Percentiles rank a stretch among this genome's conserved stretches.
phyloP scores from a whole-genome alignment of 2,329 filamentous ascomycete genomes.

The Aspergillus terreus region DNA sequence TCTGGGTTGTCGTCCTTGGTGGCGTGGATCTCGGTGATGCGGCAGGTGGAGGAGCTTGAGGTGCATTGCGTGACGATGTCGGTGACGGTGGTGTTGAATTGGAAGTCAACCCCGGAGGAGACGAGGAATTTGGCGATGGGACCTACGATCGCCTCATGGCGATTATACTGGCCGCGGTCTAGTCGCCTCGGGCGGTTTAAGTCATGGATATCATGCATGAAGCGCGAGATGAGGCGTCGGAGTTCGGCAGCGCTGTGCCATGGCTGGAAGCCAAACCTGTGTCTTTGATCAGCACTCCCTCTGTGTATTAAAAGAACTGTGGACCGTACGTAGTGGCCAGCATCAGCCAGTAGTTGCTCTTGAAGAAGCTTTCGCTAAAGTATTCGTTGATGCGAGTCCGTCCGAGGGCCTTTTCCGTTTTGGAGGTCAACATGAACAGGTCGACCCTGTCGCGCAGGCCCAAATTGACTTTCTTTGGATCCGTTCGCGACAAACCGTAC shows the following conservation, averaged over 20 bases:
- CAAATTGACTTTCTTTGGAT: constrained; percentile 7
- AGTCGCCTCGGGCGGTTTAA: constrained; percentile 15
- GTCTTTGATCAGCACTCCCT: not conserved
- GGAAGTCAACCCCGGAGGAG: constrained; percentile 24
- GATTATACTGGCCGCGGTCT: constrained; percentile 21
- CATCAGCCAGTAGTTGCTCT: constrained; percentile 24
- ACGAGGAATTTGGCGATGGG: constrained; percentile 23
- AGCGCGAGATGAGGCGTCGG: constrained; percentile 20
- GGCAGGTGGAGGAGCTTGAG: constrained; percentile 9
- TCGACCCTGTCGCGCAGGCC: constrained; percentile 17
- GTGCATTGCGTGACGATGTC: constrained; percentile 21
- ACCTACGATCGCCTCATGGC: constrained; percentile 22
- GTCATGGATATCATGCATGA: constrained; percentile 18
- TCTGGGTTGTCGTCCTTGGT: constrained; percentile 13
- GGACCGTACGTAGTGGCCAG: constrained; percentile 19
- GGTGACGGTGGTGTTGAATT: constrained; percentile 20
- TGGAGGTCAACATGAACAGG: constrained; percentile 14
- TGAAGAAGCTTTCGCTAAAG: constrained; percentile 19
- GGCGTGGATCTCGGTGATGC: constrained; percentile 23
- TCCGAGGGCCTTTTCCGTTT: constrained; percentile 14
- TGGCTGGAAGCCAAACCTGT: constrained; percentile 25
- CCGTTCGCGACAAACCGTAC: constrained; percentile 5
- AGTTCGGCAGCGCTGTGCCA: constrained; percentile 29
- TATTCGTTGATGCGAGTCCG: constrained; percentile 15
- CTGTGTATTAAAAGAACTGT: not conserved